Percentiles rank a stretch among this genome's conserved stretches.
Conservation (phyloP, 306 rosid genomes). For the Rosa lucieae region DNA sequence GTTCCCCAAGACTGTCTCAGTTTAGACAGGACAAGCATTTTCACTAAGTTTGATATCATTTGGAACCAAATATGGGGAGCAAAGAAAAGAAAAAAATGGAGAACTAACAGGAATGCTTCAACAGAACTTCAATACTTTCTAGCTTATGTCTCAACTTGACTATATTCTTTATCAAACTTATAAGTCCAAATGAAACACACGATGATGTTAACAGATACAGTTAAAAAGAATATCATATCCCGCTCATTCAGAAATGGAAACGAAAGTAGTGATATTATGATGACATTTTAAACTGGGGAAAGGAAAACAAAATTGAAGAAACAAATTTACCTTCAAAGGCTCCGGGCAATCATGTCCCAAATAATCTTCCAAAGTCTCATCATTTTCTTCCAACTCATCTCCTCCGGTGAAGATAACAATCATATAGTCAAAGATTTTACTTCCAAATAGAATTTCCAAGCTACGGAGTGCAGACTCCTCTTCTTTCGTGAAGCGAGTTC, state of each 20-base stretch:
- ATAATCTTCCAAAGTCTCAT: constrained; percentile 63
- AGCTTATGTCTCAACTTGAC: too few species aligned
- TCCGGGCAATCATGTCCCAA: constrained; percentile 63
- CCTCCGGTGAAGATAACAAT: constrained; percentile 82
- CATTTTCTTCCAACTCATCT: constrained; percentile 75
- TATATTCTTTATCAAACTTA: neutral
- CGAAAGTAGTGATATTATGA: neutral
- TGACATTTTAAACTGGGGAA: neutral
- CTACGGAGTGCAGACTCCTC: constrained; percentile 65
- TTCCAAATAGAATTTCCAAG: constrained; percentile 75
- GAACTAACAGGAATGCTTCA: too few species aligned
- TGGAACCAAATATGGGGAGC: too few species aligned
- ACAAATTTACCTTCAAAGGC: constrained; percentile 56
- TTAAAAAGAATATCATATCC: neutral
- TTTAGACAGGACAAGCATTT: too few species aligned
- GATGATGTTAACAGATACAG: neutral
- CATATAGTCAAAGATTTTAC: constrained; percentile 69
- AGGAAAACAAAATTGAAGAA: too few species aligned
- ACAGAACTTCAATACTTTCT: too few species aligned
- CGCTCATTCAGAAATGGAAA: neutral
- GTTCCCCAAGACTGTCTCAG: too few species aligned
- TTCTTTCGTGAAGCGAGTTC: constrained; percentile 71
- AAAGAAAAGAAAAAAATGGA: too few species aligned
- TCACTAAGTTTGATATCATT: too few species aligned
- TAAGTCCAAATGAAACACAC: neutral